phyloP scores from a whole-genome alignment of 164 flowering plant species.

The Warburgia ugandensis region DNA sequence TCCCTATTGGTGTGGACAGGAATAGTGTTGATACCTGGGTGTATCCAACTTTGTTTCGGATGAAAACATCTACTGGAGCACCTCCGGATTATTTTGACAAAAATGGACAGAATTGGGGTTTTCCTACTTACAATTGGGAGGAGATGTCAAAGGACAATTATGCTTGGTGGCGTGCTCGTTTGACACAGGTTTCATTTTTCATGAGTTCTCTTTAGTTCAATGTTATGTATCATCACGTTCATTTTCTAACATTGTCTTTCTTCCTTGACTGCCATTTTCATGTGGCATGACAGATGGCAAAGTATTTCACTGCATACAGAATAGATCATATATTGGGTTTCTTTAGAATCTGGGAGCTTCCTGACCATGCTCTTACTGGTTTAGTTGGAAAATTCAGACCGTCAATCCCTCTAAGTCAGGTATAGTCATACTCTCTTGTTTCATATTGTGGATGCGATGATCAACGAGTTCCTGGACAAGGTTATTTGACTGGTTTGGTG shows the following conservation, averaged over 20 bases:
- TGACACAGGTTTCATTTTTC: slow-evolving; percentile 56
- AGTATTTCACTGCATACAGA: slow-evolving; percentile 93
- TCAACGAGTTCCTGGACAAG: not conserved
- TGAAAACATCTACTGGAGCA: slow-evolving; percentile 94
- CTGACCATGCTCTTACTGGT: slow-evolving; percentile 89
- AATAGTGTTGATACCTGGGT: slow-evolving; percentile 99
- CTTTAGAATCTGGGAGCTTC: slow-evolving; percentile 99
- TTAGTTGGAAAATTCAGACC: slow-evolving; percentile 91
- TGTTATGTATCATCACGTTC: not conserved
- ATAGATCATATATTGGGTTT: slow-evolving; percentile 96
- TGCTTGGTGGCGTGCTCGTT: slow-evolving; percentile 98
- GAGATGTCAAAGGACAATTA: slow-evolving; percentile 96
- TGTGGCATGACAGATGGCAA: slow-evolving; percentile 60
- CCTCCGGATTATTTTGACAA: slow-evolving; percentile 95
- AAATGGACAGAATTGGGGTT: slow-evolving; percentile 98
- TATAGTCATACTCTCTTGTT: slow-evolving; percentile 10
- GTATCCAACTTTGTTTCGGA: slow-evolving; percentile 78
- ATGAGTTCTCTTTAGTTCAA: not conserved
- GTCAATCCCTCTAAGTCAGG: slow-evolving; percentile 93
- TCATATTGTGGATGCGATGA: not conserved
- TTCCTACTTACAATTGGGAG: slow-evolving; percentile 96
- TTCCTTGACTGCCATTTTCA: slow-evolving; percentile 2
- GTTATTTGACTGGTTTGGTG: too few relatives aligned
- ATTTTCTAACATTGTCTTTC: not conserved
- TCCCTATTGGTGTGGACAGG: slow-evolving; percentile 92